Conservation (phyloP, 495 filamentous ascomycete genomes). For the Chaetomidium leptoderma region DNA sequence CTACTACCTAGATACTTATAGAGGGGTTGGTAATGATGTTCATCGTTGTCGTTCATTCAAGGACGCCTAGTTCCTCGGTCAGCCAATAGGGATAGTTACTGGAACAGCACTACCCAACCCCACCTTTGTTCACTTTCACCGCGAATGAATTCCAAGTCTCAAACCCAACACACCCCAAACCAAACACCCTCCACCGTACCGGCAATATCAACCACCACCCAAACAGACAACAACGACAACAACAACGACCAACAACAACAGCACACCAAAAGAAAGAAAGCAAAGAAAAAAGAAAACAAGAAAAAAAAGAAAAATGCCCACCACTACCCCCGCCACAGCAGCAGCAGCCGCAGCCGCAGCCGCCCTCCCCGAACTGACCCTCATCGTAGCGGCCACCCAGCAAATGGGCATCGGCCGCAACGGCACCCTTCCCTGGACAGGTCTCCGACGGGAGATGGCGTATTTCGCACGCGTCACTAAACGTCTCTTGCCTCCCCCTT, state of each 20-base stretch:
- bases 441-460: slow-evolving; percentile 80
- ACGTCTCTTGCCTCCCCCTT: slow-evolving; percentile 33
- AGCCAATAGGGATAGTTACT: too few species aligned
- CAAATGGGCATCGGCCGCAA: slow-evolving; percentile 80
- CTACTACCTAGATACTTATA: neutral
- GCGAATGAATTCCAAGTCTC: neutral
- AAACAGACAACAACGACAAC: neutral
- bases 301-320: slow-evolving; percentile 5
- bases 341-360: slow-evolving; percentile 30
- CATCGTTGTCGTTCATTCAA: too few species aligned
- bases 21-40: neutral
- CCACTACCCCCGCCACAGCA: slow-evolving; percentile 9
- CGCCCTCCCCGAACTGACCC: slow-evolving; percentile 52
- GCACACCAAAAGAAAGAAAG: too few species aligned
- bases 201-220: neutral
- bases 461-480: slow-evolving; percentile 92
- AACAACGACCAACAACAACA: neutral
- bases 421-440: slow-evolving; percentile 82
- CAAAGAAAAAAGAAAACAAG: too few species aligned
- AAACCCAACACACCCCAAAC: too few species aligned
- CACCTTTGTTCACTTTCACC: too few species aligned
- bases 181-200: neutral
- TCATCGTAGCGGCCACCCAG: slow-evolving; percentile 72
- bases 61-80: too few species aligned
- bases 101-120: too few species aligned